Evolutionary conservation across 768 basidiomycete genomes (phyloP), one percentile per base, ranked within the genome.

Genomic region (Brasilioporus rufonigricans): DNA sequence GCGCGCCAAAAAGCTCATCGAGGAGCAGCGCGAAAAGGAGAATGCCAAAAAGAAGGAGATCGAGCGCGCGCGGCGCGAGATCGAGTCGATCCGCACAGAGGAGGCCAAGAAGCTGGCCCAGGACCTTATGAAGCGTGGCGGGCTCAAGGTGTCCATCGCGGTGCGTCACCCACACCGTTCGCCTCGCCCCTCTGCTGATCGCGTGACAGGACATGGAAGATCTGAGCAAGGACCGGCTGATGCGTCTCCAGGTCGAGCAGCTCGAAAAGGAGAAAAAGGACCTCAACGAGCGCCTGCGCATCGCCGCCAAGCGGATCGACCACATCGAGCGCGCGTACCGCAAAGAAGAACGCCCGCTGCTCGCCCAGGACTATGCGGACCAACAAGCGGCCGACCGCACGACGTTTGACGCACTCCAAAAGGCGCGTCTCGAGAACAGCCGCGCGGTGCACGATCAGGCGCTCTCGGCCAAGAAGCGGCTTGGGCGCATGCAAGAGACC

Each of bases 251-350:
- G 70, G 93, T 97, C 35, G 87, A 93, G 61, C 93, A 98, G 67
- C 80, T 98, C 43, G 97, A 97, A 76, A 97, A 96, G 75, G 95
- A 98, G 75, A 96, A 94, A 80, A 87, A 84, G 64, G 90, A 93
- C 61, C 77, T 91, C 59, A 80, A 79, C 53, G 90, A 93, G 63
- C 82, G 89, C 21, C 79, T 96, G 45, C 86, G 93, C 23, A 83
- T 95, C 60, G 80, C 87, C 41, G 69, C 85, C 35, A 98, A 98
- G 74, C 88, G 94, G 24, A 82, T 98, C 62, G 97, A 98, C 67
- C 96, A 99, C 74, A 70, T 90, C 69, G 96, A 98, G 73, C 92
- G 94, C 50, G 94, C 95, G 1, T 91, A 87, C 74, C 88, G 96
- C 61, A 93, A 93, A 71, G 94, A 93, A 46, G 96, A 98, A 68